Evolutionary conservation across 805 yeast genomes (phyloP).

Genomic region (Yueomyces sp.): DNA sequence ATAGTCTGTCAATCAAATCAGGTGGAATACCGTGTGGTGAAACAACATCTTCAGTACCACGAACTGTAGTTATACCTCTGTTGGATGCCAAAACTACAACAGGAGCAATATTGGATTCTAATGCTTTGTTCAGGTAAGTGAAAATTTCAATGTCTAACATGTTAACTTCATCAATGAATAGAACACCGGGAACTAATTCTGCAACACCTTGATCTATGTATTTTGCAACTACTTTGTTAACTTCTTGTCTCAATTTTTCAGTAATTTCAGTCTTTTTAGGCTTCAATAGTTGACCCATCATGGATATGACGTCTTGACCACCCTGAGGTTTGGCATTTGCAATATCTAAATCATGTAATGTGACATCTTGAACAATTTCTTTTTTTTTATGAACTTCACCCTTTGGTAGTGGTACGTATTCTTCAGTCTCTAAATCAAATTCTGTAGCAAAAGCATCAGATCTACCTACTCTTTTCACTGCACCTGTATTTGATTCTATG

Average conservation of each 20-base stretch:
- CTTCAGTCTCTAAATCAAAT: slow-evolving; percentile 96
- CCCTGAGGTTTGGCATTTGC: slow-evolving; percentile 96
- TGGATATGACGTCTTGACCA: slow-evolving; percentile 88
- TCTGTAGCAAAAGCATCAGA: slow-evolving; percentile 98
- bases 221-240: slow-evolving; percentile 87
- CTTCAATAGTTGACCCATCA: slow-evolving; percentile 94
- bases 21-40: slow-evolving; percentile 97
- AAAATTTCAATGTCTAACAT: slow-evolving; percentile 97
- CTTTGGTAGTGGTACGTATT: slow-evolving; percentile 95
- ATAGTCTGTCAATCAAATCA: slow-evolving; percentile 80
- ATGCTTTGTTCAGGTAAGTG: slow-evolving; percentile 85
- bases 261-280: slow-evolving; percentile 96
- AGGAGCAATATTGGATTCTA: slow-evolving; percentile 87
- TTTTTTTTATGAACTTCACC: slow-evolving; percentile 98
- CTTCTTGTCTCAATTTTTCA: slow-evolving; percentile 86
- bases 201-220: slow-evolving; percentile 98
- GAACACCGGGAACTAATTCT: slow-evolving; percentile 92
- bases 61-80: slow-evolving; percentile 81
- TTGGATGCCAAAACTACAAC: slow-evolving; percentile 92
- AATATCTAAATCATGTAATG: slow-evolving; percentile 89
- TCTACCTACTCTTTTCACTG: slow-evolving; percentile 93
- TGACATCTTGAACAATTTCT: slow-evolving; percentile 94
- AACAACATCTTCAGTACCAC: slow-evolving; percentile 75
- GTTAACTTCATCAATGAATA: slow-evolving; percentile 95
- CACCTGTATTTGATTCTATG: slow-evolving; percentile 94